Evolutionary conservation across 805 yeast species (phyloP).

Genomic region (Candida awuae): DNA sequence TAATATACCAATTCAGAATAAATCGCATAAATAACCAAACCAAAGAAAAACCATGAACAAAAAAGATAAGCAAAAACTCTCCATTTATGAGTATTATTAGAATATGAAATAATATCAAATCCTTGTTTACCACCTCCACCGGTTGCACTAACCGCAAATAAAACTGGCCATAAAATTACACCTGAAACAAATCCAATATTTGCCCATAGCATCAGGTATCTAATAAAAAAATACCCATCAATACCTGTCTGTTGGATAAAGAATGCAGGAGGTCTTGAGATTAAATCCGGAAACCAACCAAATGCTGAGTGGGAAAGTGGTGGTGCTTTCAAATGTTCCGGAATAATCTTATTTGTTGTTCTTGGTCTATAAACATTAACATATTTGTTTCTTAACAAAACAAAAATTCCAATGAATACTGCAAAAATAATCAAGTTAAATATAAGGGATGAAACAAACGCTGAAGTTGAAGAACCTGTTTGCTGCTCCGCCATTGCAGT

Average conservation of each 20-base stretch:
- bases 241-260: constrained; percentile 62
- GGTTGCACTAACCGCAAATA: constrained; percentile 69
- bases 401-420: constrained; percentile 34
- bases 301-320: constrained; percentile 38
- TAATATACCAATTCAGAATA: constrained; percentile 71
- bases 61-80: constrained; percentile 69
- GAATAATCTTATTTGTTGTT: constrained; percentile 36
- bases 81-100: constrained; percentile 56
- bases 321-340: constrained; percentile 33
- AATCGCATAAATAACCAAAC: constrained; percentile 53
- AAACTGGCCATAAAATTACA: constrained; percentile 53
- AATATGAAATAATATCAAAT: constrained; percentile 55
- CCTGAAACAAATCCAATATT: constrained; percentile 46
- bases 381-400: constrained; percentile 36
- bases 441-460: constrained; percentile 41
- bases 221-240: constrained; percentile 69
- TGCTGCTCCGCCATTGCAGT: neutral
- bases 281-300: constrained; percentile 46
- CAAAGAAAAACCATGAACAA: constrained; percentile 67
- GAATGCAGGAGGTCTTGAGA: constrained; percentile 51
- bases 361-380: constrained; percentile 48
- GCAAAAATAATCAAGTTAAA: constrained; percentile 36
- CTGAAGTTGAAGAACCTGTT: constrained; percentile 35
- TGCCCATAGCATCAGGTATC: constrained; percentile 53
- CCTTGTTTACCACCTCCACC: constrained; percentile 50